phyloP scores from a whole-genome alignment of 768 basidiomycete species.

The Leucosporidium creatinivorum region DNA sequence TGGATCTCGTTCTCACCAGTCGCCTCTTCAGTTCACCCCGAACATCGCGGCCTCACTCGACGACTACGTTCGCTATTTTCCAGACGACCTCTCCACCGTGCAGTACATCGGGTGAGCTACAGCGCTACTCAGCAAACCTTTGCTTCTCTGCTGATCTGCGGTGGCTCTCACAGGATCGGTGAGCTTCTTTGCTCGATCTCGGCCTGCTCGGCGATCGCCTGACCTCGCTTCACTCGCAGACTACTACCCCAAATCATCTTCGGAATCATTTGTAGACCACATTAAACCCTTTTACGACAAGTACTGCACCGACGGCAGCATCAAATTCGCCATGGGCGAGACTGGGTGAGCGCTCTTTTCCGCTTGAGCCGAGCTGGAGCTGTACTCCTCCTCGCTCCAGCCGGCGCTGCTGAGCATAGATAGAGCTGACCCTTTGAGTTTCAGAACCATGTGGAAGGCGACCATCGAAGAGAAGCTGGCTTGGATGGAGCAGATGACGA shows the following conservation, averaged over 20 bases:
- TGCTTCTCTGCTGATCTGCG: not conserved
- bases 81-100: conserved; percentile 31
- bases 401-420: too few relatives aligned
- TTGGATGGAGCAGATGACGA: conserved; percentile 29
- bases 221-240: conserved; percentile 1
- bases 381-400: too few relatives aligned
- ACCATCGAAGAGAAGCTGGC: conserved; percentile 17
- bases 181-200: too few relatives aligned
- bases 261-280: conserved; percentile 14
- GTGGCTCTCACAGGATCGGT: not conserved
- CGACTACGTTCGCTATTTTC: conserved; percentile 35
- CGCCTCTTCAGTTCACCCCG: conserved; percentile 2
- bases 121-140: too few relatives aligned
- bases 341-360: conserved; percentile 22
- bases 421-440: too few relatives aligned
- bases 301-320: conserved; percentile 10
- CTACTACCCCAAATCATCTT: conserved; percentile 30
- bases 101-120: not conserved
- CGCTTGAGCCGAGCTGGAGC: too few relatives aligned
- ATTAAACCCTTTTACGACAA: conserved; percentile 37
- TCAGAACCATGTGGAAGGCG: conserved; percentile 20
- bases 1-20: too few relatives aligned
- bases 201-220: too few relatives aligned
- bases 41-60: conserved; percentile 16
- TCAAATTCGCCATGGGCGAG: conserved; percentile 37